These are phyloP conservation scores for Stagonosporopsis vannaccii DNA, from an alignment of 2,329 filamentous ascomycete genomes.

Conservation along the genomic window DNA sequence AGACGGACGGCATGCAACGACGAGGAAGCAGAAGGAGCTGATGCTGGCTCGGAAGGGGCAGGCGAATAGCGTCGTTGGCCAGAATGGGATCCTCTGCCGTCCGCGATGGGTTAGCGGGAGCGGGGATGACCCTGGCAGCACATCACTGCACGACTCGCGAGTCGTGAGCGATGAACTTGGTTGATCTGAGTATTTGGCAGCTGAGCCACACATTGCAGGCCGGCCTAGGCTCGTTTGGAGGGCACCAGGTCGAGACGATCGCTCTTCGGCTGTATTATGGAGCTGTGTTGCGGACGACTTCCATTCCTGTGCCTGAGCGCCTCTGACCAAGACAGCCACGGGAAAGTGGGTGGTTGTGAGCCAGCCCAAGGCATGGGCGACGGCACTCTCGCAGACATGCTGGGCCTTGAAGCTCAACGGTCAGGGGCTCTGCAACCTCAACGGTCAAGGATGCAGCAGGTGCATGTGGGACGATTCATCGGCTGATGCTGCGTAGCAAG, in stretches of 20 bases:
- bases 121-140: constrained; percentile 16
- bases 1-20: constrained; percentile 9
- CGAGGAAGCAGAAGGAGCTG: constrained; percentile 7
- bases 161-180: constrained; percentile 11
- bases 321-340: no score
- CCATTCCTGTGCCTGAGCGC: constrained; percentile 2
- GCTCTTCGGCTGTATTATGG: not conserved
- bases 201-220: constrained; percentile 1
- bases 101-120: constrained; percentile 2
- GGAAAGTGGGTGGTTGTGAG: not conserved
- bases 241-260: not conserved
- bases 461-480: constrained; percentile 9
- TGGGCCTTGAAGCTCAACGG: constrained; percentile 13
- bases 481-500: constrained; percentile 23
- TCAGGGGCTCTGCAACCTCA: constrained; percentile 22
- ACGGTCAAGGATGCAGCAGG: constrained; percentile 20
- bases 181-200: constrained; percentile 18
- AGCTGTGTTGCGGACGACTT: no score
- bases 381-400: constrained; percentile 5
- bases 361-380: not conserved
- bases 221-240: constrained; percentile 3
- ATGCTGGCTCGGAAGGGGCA: constrained; percentile 14
- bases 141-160: constrained; percentile 17
- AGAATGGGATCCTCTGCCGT: constrained; percentile 1
- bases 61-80: constrained; percentile 5